Evolutionary conservation across 108 stramenopile genomes (phyloP).

Genomic region (Cyclotella baltica): DNA sequence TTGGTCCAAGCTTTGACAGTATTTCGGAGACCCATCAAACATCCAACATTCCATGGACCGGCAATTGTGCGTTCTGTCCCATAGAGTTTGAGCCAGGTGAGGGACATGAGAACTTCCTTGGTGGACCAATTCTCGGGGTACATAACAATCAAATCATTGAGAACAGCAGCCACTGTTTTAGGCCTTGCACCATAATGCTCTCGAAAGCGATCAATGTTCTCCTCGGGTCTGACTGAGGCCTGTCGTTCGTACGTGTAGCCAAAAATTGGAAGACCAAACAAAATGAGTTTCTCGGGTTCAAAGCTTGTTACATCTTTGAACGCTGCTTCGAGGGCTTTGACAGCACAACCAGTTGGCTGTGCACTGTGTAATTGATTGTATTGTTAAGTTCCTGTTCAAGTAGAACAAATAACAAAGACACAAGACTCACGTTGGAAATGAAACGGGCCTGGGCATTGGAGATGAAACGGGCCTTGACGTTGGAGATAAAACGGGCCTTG

Average conservation of each 20-base stretch:
- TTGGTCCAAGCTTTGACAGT: background rate
- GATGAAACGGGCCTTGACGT: too few species aligned
- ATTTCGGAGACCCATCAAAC: background rate
- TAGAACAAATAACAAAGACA: too few species aligned
- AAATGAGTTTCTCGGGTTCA: background rate
- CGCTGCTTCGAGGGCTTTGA: conserved; percentile 1
- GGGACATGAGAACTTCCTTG: conserved; percentile 13
- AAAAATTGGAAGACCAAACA: background rate
- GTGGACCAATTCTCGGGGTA: background rate
- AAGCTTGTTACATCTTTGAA: background rate
- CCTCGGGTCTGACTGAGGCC: background rate
- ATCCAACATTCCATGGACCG: conserved; percentile 23
- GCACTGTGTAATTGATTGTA: too few species aligned
- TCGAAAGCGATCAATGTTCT: conserved; percentile 8
- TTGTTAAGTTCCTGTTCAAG: too few species aligned
- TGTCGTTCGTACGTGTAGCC: conserved; percentile 6
- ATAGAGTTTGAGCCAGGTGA: conserved; percentile 16
- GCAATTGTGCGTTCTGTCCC: conserved; percentile 14
- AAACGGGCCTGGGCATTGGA: too few species aligned
- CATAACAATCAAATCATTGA: conserved; percentile 3
- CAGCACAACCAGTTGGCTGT: too few species aligned
- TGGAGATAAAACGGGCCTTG: too few species aligned
- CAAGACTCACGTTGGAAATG: too few species aligned
- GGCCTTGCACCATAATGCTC: conserved; percentile 13
- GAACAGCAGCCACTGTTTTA: conserved; percentile 8